Evolutionary conservation across 352 stramenopile genomes (phyloP).

Genomic region (Globisporangium heterothallicum): DNA sequence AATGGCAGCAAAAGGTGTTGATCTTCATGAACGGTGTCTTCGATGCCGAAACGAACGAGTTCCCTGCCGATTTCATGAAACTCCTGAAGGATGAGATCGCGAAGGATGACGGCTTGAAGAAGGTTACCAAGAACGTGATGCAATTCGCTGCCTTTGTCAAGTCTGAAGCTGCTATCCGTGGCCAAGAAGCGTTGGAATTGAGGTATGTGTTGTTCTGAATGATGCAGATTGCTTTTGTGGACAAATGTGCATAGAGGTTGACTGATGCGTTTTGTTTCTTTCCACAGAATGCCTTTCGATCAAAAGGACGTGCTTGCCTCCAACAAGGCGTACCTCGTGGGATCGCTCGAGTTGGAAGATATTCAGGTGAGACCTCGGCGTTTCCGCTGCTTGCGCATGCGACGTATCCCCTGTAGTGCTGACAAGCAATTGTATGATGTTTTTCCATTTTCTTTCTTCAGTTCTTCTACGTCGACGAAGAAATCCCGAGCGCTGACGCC

Average conservation of each 20-base stretch:
- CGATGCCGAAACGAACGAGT: conserved; percentile 52
- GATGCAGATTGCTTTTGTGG: too few species aligned
- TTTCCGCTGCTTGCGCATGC: background rate
- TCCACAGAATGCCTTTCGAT: conserved; percentile 90
- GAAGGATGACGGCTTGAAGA: conserved; percentile 80
- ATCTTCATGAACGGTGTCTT: conserved; percentile 74
- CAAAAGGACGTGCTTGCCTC: conserved; percentile 90
- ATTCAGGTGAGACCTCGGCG: conserved; percentile 63
- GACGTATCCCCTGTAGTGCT: conserved; percentile 1
- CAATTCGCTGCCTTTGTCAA: conserved; percentile 96
- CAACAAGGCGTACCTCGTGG: conserved; percentile 89
- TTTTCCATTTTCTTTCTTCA: conserved; percentile 13
- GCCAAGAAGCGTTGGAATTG: conserved; percentile 90
- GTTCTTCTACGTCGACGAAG: conserved; percentile 76
- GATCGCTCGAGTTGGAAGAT: conserved; percentile 86
- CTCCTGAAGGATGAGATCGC: conserved; percentile 72
- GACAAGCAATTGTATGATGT: background rate
- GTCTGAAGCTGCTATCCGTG: conserved; percentile 89
- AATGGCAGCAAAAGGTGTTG: conserved; percentile 83
- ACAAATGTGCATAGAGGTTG: too few species aligned
- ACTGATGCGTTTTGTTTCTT: conserved; percentile 4
- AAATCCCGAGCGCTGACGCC: conserved; percentile 60
- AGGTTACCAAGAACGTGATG: conserved; percentile 94
- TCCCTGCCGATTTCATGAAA: conserved; percentile 86
- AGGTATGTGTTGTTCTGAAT: conserved; percentile 37